Conservation (phyloP, 305 asterid species). For the Fraxinus angustifolia region DNA sequence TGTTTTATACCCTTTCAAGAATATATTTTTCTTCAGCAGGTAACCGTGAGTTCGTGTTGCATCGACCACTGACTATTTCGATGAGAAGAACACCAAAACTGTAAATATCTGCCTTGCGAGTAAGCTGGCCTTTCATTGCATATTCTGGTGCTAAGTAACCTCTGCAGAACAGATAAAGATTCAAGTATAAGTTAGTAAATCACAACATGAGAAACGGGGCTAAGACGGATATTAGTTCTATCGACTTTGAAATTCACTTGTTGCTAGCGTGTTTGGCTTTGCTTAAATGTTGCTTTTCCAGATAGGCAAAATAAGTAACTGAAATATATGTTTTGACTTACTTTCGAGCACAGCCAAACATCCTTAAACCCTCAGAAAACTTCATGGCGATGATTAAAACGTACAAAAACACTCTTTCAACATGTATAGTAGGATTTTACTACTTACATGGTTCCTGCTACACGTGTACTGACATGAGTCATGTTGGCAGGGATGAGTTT, state of each 20-base stretch:
- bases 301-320: not conserved
- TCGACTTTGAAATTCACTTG: not conserved
- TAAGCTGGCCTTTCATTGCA: constrained; percentile 84
- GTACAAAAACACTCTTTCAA: not conserved
- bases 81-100: constrained; percentile 88
- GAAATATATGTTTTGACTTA: not conserved
- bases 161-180: constrained; percentile 38
- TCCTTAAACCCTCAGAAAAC: not conserved
- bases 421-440: constrained; percentile 1
- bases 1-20: constrained; percentile 70
- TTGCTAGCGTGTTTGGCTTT: not conserved
- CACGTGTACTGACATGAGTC: constrained; percentile 93
- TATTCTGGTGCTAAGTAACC: constrained; percentile 99
- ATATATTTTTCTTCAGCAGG: constrained; percentile 79
- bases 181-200: constrained; percentile 1
- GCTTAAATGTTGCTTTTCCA: not conserved
- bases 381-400: not conserved
- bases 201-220: not conserved
- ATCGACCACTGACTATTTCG: constrained; percentile 91
- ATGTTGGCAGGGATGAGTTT: constrained; percentile 75
- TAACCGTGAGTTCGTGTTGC: constrained; percentile 68
- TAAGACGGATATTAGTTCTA: not conserved
- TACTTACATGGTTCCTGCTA: constrained; percentile 92
- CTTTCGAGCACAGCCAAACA: not conserved
- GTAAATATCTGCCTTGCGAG: constrained; percentile 81